A percentile compares a stretch with the other conserved stretches of the same genome.
Evolutionary conservation across 2,329 filamentous ascomycete species (phyloP).

Genomic region (Colletotrichum coccodes): DNA sequence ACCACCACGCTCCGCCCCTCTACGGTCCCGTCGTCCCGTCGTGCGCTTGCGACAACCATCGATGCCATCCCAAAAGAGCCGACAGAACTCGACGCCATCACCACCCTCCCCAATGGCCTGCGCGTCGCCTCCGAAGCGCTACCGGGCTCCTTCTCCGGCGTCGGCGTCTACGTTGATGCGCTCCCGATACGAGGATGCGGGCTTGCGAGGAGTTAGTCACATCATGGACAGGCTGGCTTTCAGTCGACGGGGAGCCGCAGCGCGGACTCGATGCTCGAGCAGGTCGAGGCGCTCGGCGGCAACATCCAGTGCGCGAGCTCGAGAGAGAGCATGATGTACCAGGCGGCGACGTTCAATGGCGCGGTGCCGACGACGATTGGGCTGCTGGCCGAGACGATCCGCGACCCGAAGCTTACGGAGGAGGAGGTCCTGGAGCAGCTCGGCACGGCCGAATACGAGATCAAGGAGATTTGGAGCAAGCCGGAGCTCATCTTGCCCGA

Average conservation of each 20-base stretch:
- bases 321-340: conserved; percentile 97
- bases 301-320: conserved; percentile 98
- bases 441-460: conserved; percentile 93
- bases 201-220: conserved; percentile 89
- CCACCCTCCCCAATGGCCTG: conserved; percentile 89
- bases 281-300: conserved; percentile 87
- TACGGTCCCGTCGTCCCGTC: not conserved
- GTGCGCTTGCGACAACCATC: conserved; percentile 28
- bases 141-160: conserved; percentile 92
- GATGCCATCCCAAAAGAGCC: conserved; percentile 66
- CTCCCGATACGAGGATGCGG: conserved; percentile 89
- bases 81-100: conserved; percentile 86
- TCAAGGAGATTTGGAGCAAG: conserved; percentile 96
- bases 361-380: conserved; percentile 85
- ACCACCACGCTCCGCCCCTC: conserved; percentile 12
- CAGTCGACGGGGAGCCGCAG: conserved; percentile 79
- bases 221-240: conserved; percentile 96
- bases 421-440: conserved; percentile 89
- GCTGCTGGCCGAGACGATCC: conserved; percentile 92
- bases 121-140: conserved; percentile 95
- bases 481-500: conserved; percentile 96
- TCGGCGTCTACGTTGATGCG: conserved; percentile 97
- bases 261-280: conserved; percentile 87
- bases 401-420: conserved; percentile 84
- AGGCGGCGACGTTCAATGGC: conserved; percentile 96